Percentiles rank a stretch among this genome's conserved stretches.
Evolutionary conservation across 345 rosid genomes (phyloP).

Genomic region (Turritis glabra): DNA sequence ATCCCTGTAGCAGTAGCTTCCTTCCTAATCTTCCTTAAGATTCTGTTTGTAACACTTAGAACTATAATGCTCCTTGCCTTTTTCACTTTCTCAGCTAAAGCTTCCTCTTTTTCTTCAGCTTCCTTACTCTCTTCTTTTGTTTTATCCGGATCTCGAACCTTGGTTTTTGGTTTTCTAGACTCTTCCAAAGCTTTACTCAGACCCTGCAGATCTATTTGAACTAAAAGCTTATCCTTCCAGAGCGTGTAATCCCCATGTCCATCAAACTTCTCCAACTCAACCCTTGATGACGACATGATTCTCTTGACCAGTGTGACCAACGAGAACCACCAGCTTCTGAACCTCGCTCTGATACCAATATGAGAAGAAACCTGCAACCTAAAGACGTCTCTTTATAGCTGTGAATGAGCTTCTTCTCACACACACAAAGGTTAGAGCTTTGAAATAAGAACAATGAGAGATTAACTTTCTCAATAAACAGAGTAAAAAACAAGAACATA

Average conservation of each 20-base stretch:
- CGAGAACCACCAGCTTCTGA: background rate
- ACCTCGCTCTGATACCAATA: background rate
- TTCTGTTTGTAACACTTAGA: background rate
- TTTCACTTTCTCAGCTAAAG: background rate
- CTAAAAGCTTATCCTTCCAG: background rate
- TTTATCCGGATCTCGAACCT: background rate
- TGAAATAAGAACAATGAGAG: too few relatives aligned
- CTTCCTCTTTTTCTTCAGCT: background rate
- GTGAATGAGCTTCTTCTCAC: too few relatives aligned
- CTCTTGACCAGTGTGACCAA: background rate
- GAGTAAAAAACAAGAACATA: too few relatives aligned
- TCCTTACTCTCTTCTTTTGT: background rate
- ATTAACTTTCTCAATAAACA: too few relatives aligned
- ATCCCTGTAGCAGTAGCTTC: background rate
- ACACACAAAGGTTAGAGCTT: too few relatives aligned
- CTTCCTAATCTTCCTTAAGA: background rate
- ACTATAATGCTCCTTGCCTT: background rate
- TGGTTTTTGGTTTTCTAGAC: too few relatives aligned
- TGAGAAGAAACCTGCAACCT: too few relatives aligned
- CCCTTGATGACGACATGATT: background rate
- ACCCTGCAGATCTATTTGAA: too few relatives aligned
- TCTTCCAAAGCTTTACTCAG: too few relatives aligned
- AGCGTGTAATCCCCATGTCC: background rate
- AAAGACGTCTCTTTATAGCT: too few relatives aligned
- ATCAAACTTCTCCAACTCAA: background rate